Conservation (phyloP, 2,329 filamentous ascomycete species). For the Blumeriella jaapii region DNA sequence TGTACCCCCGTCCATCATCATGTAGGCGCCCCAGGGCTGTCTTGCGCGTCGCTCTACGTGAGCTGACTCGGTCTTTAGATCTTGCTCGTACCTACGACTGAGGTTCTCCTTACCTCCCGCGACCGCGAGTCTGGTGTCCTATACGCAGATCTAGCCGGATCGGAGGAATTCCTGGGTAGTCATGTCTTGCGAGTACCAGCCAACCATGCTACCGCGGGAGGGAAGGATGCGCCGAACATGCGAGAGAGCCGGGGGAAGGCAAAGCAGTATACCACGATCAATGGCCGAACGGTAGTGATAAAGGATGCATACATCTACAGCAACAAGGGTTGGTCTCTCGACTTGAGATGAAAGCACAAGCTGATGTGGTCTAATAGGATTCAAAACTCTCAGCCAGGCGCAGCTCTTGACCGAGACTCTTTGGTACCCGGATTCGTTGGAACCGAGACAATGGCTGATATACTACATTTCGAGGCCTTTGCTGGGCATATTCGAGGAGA, state of each 20-base stretch:
- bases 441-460: slow-evolving; percentile 87
- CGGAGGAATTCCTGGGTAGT: slow-evolving; percentile 91
- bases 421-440: slow-evolving; percentile 81
- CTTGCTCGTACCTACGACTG: slow-evolving; percentile 85
- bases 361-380: slow-evolving; percentile 45
- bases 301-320: slow-evolving; percentile 90
- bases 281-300: slow-evolving; percentile 84
- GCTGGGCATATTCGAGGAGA: slow-evolving; percentile 70
- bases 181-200: slow-evolving; percentile 83
- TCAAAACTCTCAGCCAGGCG: slow-evolving; percentile 83
- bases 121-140: slow-evolving; percentile 73
- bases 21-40: slow-evolving; percentile 32
- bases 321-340: slow-evolving; percentile 65
- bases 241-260: slow-evolving; percentile 87
- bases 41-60: slow-evolving; percentile 3
- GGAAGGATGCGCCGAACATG: slow-evolving; percentile 52
- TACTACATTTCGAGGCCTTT: slow-evolving; percentile 92
- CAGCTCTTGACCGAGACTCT: slow-evolving; percentile 74
- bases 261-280: slow-evolving; percentile 85
- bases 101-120: slow-evolving; percentile 76
- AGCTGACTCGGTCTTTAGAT: slow-evolving; percentile 38
- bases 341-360: slow-evolving; percentile 5
- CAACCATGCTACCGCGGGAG: slow-evolving; percentile 37
- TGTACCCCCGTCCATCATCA: slow-evolving; percentile 86
- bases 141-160: slow-evolving; percentile 70